Base-by-base conservation (phyloP, 208 protist species). In the Trypanosomatidae sp. region DNA sequence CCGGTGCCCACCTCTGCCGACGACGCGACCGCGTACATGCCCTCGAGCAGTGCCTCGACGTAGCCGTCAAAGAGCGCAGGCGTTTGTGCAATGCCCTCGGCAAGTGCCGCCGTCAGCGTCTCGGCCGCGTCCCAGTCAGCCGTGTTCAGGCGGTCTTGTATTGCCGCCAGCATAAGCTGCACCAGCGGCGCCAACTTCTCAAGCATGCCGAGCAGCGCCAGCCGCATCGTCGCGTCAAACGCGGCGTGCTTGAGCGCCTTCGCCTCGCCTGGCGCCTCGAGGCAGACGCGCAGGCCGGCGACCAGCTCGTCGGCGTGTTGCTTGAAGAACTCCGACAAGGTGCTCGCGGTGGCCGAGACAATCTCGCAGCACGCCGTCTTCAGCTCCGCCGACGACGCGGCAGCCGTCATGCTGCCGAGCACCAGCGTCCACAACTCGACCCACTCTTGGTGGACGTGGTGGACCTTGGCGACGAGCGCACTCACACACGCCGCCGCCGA, bases 361-460 rank as follows among this genome's bases (percentile, higher is more conserved):
- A 92, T 83, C 41, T 86, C 69, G 53, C 74, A 92, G 51, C 78
- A 87, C 27, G 83, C 69, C 13, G 66, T 71, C 48, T 82, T 80
- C 2, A 87, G 51, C 48, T 65, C 58, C 6, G 26, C 37, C 6
- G 47, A 42, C 18, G 78, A 71, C 15, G 68, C 66, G 10, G 40
- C 30, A 4, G 69, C 61, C 24, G 61, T 44, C 38, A 92, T 53
- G 41, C 78, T 79, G 24, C 53, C 39, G 42, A 92, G 76, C 30
- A 88, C 54, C 47, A 46, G 83, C 21, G 71, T 50, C 83, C 83
- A 92, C 26, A 92, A 62, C 45, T 79, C 66, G 22, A 27, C 52
- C 79, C 83, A 92, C 43, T 71, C 56, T 49, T 88, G 61, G 45
- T 84, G 56, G 20, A 66, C 25, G 35, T 64, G 39, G 42, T 70